A percentile compares a stretch with the other conserved stretches of the same genome.
These are phyloP conservation scores for Allium fistulosum DNA, from an alignment of 106 monocot species.

Conservation along the genomic window DNA sequence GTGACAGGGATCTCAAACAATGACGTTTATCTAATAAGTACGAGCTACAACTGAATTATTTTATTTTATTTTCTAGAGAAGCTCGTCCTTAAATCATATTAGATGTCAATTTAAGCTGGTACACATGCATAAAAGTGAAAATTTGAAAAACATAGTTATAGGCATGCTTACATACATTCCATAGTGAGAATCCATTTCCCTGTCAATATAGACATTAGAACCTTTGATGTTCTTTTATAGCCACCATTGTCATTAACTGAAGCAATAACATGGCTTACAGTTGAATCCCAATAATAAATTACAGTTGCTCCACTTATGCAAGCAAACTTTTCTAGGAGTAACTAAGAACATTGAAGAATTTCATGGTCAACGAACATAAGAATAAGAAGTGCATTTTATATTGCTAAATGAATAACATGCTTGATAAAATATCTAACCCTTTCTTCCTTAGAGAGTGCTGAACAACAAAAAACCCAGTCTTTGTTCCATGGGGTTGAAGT, in stretches of 20 bases:
- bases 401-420: background rate
- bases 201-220: conserved; percentile 73
- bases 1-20: too few relatives aligned
- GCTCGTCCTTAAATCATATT: too few relatives aligned
- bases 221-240: conserved; percentile 76
- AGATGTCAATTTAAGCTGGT: too few relatives aligned
- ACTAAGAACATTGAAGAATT: conserved; percentile 19
- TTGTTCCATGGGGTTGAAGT: conserved; percentile 29
- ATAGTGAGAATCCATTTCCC: conserved; percentile 86
- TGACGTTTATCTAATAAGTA: too few relatives aligned
- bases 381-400: background rate
- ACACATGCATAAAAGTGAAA: too few relatives aligned
- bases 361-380: background rate
- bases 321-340: conserved; percentile 47
- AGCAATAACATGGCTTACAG: conserved; percentile 91
- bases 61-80: too few relatives aligned
- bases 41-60: too few relatives aligned
- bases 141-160: background rate
- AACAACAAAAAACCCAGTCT: conserved; percentile 74
- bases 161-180: conserved; percentile 82
- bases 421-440: conserved; percentile 27
- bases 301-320: conserved; percentile 33
- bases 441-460: conserved; percentile 60
- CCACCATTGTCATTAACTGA: conserved; percentile 73
- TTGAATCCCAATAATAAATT: conserved; percentile 45